Evolutionary conservation across 2,329 filamentous ascomycete genomes (phyloP).

Genomic region (Aspergillus phoenicis): DNA sequence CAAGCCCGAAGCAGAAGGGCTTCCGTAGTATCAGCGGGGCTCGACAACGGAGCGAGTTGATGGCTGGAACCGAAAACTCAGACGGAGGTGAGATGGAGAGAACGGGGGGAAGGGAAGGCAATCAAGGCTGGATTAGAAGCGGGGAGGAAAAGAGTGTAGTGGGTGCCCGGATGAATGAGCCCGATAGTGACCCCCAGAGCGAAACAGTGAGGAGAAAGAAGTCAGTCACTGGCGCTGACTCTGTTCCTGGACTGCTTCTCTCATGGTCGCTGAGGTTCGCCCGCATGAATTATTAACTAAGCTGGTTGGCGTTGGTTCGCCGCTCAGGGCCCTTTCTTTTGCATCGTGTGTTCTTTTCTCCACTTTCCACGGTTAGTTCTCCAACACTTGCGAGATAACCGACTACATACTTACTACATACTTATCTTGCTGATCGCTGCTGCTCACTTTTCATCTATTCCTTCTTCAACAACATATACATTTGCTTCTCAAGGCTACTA

Average conservation of each 20-base stretch:
- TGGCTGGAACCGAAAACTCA: slow-evolving; percentile 2
- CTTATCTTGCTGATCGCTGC: not conserved
- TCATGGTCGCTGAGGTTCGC: slow-evolving; percentile 37
- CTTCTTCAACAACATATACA: slow-evolving; percentile 3
- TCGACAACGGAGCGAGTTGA: not conserved
- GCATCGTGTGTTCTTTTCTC: not conserved
- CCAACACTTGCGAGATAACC: too few species aligned
- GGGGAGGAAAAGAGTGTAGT: not conserved
- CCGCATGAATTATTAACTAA: slow-evolving; percentile 29
- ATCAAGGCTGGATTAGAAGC: not conserved
- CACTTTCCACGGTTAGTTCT: not conserved
- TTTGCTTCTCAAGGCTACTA: slow-evolving; percentile 13
- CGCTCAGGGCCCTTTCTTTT: slow-evolving; percentile 2
- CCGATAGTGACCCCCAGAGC: not conserved
- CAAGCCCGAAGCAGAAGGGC: slow-evolving; percentile 18
- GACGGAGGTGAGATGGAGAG: slow-evolving; percentile 2
- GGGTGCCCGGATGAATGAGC: not conserved
- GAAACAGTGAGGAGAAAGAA: not conserved
- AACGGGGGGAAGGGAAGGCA: not conserved
- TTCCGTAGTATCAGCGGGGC: slow-evolving; percentile 17
- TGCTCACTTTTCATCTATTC: not conserved
- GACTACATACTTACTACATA: not conserved
- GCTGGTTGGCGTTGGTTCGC: slow-evolving; percentile 13
- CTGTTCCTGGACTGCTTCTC: slow-evolving; percentile 26
- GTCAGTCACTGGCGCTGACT: slow-evolving; percentile 10